Evolutionary conservation across 2,329 filamentous ascomycete species (phyloP), one percentile per base, ranked within the genome.

Genomic region (Pseudohalonectria lignicola): DNA sequence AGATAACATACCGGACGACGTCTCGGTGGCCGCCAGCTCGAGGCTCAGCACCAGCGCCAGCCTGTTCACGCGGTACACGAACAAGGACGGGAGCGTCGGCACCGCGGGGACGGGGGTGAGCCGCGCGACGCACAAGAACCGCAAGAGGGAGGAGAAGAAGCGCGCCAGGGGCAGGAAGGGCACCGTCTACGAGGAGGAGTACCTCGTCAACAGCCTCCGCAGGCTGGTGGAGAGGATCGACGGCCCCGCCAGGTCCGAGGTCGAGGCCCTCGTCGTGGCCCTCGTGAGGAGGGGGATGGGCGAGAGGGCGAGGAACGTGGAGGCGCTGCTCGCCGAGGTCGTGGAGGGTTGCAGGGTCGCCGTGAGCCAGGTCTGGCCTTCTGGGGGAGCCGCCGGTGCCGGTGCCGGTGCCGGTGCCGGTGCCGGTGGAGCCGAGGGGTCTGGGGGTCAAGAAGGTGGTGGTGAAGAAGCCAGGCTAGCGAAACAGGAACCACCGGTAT

Each of bases 121-220:
- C 36, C 74, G 87, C 11, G 82, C 82, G 41, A 94, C 86, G 30
- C 83, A 77, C 53, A 94, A 92, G 67, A 95, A 94, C 54, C 78
- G 87, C 37, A 71, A 82, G 18, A 73, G 87, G 16, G 92, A 98
- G 60, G 92, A 98, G 67, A 79, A 94, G 57, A 98, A 98, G 71
- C 78, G 90, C 13, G 92, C 92, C 1, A 70, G 86, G 7, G 92
- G 92, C 18, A 90, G 94, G 57, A 96, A 96, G 66, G 92, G 92
- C 10, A 94, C 86, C 13, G 85, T 98, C 5, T 98, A 98, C 58
- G 92, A 98, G 59, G 90, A 96, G 54, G 92, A 96, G 59, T 98
- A 98, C 57, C 74, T 98, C 5, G 80, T 94, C 41, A 92, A 88
- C 56, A 90, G 82, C 48, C 79, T 96, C 26, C 75, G 81, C 11